Evolutionary conservation across 768 basidiomycete species (phyloP).

Genomic region (Russula virescens): DNA sequence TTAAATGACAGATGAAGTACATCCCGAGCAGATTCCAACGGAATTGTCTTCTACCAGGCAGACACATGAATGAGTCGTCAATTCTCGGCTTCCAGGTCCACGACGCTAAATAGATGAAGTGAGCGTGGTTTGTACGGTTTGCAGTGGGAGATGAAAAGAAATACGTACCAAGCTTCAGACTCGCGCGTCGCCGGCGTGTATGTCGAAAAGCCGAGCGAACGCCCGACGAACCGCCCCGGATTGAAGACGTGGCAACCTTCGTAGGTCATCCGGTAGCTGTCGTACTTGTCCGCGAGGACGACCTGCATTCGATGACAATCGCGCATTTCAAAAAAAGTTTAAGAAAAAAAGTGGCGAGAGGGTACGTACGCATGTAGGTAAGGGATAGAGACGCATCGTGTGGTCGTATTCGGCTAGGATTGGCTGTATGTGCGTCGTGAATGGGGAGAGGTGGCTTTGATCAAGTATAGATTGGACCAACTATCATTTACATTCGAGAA

Average conservation of each 20-base stretch:
- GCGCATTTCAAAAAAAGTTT: conserved; percentile 12
- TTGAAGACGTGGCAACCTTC: conserved; percentile 99
- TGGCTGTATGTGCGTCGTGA: conserved; percentile 80
- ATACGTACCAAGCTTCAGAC: conserved; percentile 74
- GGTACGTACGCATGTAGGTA: conserved; percentile 78
- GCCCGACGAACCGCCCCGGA: conserved; percentile 86
- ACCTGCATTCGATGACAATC: conserved; percentile 43
- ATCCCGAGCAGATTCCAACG: neutral
- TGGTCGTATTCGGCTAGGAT: conserved; percentile 89
- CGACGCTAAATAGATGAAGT: conserved; percentile 7
- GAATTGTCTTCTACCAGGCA: neutral
- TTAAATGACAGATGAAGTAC: conserved; percentile 4
- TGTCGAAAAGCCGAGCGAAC: conserved; percentile 79
- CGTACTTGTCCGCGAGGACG: conserved; percentile 93
- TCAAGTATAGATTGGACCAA: conserved; percentile 95
- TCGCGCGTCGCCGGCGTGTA: conserved; percentile 82
- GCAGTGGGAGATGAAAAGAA: neutral
- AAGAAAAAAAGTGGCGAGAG: neutral
- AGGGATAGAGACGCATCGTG: conserved; percentile 83
- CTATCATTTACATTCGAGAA: conserved; percentile 36
- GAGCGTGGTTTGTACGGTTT: neutral
- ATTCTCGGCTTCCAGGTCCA: conserved; percentile 19
- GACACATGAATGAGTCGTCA: neutral
- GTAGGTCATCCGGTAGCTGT: conserved; percentile 93
- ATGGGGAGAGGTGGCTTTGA: conserved; percentile 88